Conservation (phyloP, 169 alveolate species). For the Plasmodium adleri region DNA sequence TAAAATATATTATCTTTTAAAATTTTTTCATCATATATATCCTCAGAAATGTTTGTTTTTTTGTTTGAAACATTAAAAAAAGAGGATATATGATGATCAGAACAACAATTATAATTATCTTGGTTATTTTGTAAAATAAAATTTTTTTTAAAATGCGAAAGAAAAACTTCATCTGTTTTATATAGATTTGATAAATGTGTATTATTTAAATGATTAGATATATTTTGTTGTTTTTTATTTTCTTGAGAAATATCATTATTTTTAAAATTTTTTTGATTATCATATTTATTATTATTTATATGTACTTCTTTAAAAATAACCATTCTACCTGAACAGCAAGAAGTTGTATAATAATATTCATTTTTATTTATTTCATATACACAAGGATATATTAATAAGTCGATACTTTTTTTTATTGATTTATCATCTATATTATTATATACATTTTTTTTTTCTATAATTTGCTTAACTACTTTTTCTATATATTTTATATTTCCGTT, state of each 20-base stretch:
- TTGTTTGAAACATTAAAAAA: too few species aligned
- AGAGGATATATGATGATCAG: slow-evolving; percentile 12
- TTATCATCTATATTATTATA: slow-evolving; percentile 70
- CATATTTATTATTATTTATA: not conserved
- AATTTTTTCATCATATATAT: too few species aligned
- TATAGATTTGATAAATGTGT: slow-evolving; percentile 34
- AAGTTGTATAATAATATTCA: slow-evolving; percentile 79
- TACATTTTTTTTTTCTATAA: slow-evolving; percentile 34
- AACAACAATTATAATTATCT: slow-evolving; percentile 1
- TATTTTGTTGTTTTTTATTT: slow-evolving; percentile 37
- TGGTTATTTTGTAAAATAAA: slow-evolving; percentile 57
- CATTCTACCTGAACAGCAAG: slow-evolving; percentile 86
- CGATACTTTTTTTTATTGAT: slow-evolving; percentile 84
- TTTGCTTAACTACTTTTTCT: slow-evolving; percentile 26
- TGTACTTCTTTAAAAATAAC: slow-evolving; percentile 73
- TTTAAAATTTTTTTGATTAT: not conserved
- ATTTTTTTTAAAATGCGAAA: slow-evolving; percentile 70
- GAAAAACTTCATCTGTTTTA: slow-evolving; percentile 14
- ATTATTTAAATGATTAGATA: not conserved
- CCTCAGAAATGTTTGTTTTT: too few species aligned
- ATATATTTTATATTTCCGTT: not conserved
- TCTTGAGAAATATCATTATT: slow-evolving; percentile 25
- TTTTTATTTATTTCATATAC: slow-evolving; percentile 74
- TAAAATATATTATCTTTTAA: too few species aligned
- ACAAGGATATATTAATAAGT: slow-evolving; percentile 79